These are phyloP conservation scores for Hypericum perforatum DNA, from an alignment of 345 rosid species.

Conservation along the genomic window DNA sequence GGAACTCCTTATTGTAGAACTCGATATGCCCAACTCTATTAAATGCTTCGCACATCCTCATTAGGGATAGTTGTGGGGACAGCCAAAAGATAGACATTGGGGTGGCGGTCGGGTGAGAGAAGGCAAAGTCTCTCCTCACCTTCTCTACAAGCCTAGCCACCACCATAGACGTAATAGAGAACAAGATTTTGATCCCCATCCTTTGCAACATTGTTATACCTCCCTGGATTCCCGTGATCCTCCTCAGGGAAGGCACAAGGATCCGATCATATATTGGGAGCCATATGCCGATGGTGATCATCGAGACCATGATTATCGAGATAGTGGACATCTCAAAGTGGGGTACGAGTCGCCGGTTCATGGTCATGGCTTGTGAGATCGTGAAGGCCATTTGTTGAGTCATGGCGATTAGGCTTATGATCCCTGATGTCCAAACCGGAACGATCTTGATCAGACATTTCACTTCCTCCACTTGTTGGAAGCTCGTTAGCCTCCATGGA, in stretches of 20 bases:
- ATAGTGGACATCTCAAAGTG: constrained; percentile 16
- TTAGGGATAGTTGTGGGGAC: constrained; percentile 23
- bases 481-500: constrained; percentile 5
- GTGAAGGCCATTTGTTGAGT: constrained; percentile 17
- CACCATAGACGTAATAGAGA: constrained; percentile 14
- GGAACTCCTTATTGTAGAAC: constrained; percentile 35
- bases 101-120: constrained; percentile 9
- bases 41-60: constrained; percentile 29
- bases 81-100: constrained; percentile 33
- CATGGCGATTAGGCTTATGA: constrained; percentile 12
- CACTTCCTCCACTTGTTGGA: constrained; percentile 22
- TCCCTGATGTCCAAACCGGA: constrained; percentile 15
- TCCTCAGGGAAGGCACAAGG: constrained; percentile 11
- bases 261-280: constrained; percentile 20
- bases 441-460: constrained; percentile 14
- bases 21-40: constrained; percentile 23
- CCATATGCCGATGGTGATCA: constrained; percentile 20
- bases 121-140: constrained; percentile 20
- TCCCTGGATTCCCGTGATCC: constrained; percentile 12
- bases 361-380: constrained; percentile 15
- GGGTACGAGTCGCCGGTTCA: constrained; percentile 17
- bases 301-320: constrained; percentile 3
- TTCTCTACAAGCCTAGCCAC: constrained; percentile 16
- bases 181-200: constrained; percentile 16
- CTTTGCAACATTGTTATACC: constrained; percentile 23